Evolutionary conservation across 768 basidiomycete genomes (phyloP).

Genomic region (Neoboletus magnificus): DNA sequence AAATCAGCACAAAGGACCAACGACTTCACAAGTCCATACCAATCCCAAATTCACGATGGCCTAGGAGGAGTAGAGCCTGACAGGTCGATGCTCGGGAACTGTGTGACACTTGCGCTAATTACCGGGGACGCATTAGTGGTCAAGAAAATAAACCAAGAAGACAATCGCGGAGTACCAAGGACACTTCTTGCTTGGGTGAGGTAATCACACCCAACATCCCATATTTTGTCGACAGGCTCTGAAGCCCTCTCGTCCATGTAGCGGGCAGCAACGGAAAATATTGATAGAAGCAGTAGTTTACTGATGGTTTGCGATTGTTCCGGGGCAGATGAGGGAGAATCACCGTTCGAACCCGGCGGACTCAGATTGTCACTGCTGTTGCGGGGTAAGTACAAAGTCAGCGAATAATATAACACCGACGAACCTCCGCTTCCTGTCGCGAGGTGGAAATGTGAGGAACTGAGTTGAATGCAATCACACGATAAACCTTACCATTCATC

Average conservation of each 20-base stretch:
- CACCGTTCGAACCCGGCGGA: conserved; percentile 21
- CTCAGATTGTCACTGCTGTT: conserved; percentile 35
- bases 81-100: conserved; percentile 71
- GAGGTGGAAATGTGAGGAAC: background rate
- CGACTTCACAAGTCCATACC: conserved; percentile 40
- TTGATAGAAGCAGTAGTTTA: conserved; percentile 68
- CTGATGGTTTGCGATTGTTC: conserved; percentile 63
- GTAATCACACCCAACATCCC: conserved; percentile 67
- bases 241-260: conserved; percentile 52
- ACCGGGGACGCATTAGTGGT: conserved; percentile 7
- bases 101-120: conserved; percentile 59
- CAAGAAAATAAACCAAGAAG: background rate
- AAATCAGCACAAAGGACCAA: conserved; percentile 9
- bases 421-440: conserved; percentile 28
- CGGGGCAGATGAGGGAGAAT: conserved; percentile 20
- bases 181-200: conserved; percentile 59
- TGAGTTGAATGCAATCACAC: background rate
- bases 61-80: conserved; percentile 75
- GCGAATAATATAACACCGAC: background rate
- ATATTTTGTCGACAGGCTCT: conserved; percentile 55
- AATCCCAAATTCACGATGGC: conserved; percentile 83
- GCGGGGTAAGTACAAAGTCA: conserved; percentile 19
- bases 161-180: conserved; percentile 46
- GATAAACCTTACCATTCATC: conserved; percentile 41
- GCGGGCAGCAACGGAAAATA: conserved; percentile 79